phyloP scores from a whole-genome alignment of 2,329 filamentous ascomycete genomes.

The Botrytis sinoallii region DNA sequence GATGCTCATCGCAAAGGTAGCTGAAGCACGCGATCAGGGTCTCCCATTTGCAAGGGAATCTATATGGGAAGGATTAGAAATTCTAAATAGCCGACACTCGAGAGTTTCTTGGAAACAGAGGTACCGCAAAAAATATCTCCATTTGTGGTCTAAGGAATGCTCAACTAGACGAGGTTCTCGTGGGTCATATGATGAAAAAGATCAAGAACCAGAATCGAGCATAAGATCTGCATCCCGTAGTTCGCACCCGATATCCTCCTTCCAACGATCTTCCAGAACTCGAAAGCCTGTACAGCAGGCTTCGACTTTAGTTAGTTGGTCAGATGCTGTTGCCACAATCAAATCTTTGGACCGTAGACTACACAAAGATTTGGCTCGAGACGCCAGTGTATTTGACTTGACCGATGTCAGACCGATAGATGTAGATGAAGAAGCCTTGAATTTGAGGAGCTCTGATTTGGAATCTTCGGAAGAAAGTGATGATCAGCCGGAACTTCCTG shows the following conservation, averaged over 20 bases:
- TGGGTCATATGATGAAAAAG: neutral
- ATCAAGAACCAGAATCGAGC: neutral
- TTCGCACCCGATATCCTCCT: neutral
- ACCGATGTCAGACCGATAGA: constrained; percentile 11
- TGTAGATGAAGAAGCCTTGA: neutral
- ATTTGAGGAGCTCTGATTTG: neutral
- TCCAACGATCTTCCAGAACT: constrained; percentile 24
- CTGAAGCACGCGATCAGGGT: constrained; percentile 25
- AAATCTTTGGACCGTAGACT: constrained; percentile 32
- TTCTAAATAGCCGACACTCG: constrained; percentile 28
- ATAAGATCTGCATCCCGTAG: neutral
- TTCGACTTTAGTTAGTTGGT: constrained; percentile 34
- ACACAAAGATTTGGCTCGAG: constrained; percentile 32
- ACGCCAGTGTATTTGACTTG: constrained; percentile 24
- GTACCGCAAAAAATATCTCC: neutral
- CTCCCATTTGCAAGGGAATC: constrained; percentile 14
- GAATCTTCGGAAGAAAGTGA: neutral
- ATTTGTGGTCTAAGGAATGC: constrained; percentile 13
- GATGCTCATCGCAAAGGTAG: constrained; percentile 30
- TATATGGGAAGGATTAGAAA: constrained; percentile 29
- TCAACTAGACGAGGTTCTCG: neutral
- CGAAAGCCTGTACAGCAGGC: constrained; percentile 31
- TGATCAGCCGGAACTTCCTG: constrained; percentile 6
- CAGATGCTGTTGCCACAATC: constrained; percentile 33
- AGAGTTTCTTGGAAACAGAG: constrained; percentile 15